These are phyloP conservation scores for Rhododendron ferrugineum DNA, from an alignment of 148 eudicot genomes.

Conservation along the genomic window DNA sequence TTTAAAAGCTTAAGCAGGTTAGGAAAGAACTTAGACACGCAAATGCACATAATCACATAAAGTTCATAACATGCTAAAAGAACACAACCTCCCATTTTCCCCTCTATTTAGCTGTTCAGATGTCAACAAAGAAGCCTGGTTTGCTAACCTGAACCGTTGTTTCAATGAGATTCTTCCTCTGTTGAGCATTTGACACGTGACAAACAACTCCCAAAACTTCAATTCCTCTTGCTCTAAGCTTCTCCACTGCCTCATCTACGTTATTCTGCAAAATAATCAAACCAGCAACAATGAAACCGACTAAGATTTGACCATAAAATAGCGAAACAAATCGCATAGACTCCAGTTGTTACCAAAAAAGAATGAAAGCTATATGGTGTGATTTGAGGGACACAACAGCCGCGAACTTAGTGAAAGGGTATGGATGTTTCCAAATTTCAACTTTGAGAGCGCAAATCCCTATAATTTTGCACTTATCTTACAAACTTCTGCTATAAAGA, in stretches of 20 bases:
- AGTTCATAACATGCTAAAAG: not conserved
- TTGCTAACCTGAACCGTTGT: slow-evolving; percentile 56
- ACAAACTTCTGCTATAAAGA: not conserved
- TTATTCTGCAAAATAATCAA: slow-evolving; percentile 46
- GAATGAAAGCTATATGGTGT: not conserved
- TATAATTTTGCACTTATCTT: not conserved
- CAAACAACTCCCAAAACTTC: slow-evolving; percentile 85
- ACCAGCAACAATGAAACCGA: not conserved
- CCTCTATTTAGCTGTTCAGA: not conserved
- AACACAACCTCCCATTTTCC: not conserved
- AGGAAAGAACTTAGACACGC: not conserved
- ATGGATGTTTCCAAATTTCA: not conserved
- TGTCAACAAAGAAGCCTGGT: not conserved
- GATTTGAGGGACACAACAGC: not conserved
- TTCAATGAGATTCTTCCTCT: slow-evolving; percentile 67
- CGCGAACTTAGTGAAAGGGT: not conserved
- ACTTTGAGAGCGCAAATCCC: not conserved
- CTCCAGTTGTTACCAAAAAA: not conserved
- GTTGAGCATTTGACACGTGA: slow-evolving; percentile 81
- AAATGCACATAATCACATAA: not conserved
- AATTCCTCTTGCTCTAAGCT: slow-evolving; percentile 60
- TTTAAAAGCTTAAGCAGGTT: not conserved
- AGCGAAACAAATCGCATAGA: not conserved
- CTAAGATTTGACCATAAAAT: not conserved
- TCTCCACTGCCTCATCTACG: slow-evolving; percentile 83